Base-by-base conservation (phyloP, 2,329 filamentous ascomycete species). In the Fusarium brachygibbosum region DNA sequence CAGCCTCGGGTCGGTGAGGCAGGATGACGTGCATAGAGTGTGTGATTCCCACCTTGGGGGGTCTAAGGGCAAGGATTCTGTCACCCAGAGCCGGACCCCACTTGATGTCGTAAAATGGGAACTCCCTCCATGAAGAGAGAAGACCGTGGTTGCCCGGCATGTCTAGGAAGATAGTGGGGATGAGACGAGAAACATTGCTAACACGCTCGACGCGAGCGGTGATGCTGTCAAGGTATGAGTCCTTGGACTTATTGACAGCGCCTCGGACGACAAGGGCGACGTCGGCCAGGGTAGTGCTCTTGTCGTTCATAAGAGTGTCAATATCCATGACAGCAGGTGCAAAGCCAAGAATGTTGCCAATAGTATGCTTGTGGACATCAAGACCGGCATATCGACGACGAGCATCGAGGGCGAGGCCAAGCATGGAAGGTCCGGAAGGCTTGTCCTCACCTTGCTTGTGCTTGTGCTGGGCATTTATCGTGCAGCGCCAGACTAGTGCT, bases 81-180 rank as follows among this genome's bases (percentile, higher is more conserved):
- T 8, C 32, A 0, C 60, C 60, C 3, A 63, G 16, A 0, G 28
- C 58, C n/a, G 58, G 32, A 3, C 60, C 60, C 60, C 60, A 63
- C n/a, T 58, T 53, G 3, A 63, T 46, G 5, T 63, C 37, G n/a
- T 63, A 63, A 11, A 63, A 63, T 0, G 50, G 42, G 19, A 63
- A 63, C 21, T 63, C 60, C 35, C 60, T 56, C 60, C 60, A 63
- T 1, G 60, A 63, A 1, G 60, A 63, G 4, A 63, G 19, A 3
- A 63, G n/a, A 2, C 25, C 50, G 16, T 63, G 60, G 1, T 57
- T 63, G 3, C 60, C 60, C 0, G 60, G 60, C 60, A 63, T 63
- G 6, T 63, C 60, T 0, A 63, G 25, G 13, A 63, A 63, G 1
- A 63, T 44, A 2, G 21, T 41, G 2, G 60, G 60, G 2, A 63